These are phyloP conservation scores for Fusarium torreyae DNA, from an alignment of 2,329 filamentous ascomycete species.

Conservation along the genomic window DNA sequence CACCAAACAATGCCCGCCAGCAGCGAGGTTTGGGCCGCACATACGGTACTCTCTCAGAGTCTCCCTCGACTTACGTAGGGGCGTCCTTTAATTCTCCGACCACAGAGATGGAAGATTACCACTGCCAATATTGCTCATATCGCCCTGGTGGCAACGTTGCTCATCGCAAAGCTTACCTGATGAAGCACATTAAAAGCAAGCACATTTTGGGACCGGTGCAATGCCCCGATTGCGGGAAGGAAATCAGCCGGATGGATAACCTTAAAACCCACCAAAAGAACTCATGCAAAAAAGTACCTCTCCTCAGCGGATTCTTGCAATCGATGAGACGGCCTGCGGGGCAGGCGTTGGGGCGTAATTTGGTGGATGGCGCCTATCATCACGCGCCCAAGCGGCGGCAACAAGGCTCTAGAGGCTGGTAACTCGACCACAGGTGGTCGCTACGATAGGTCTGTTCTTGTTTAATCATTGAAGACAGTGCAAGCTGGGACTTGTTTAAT, in stretches of 20 bases:
- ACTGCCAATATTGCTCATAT: conserved; percentile 2
- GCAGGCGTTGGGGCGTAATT: background rate
- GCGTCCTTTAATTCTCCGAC: no score
- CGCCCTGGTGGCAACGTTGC: background rate
- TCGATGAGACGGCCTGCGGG: background rate
- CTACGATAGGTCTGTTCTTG: background rate
- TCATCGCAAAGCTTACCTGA: background rate
- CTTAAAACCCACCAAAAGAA: conserved; percentile 3
- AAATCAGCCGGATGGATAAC: conserved; percentile 8
- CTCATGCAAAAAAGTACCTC: background rate
- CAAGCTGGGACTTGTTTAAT: background rate
- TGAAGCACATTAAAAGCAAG: conserved; percentile 1
- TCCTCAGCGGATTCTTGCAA: background rate
- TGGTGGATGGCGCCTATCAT: background rate
- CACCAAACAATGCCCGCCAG: no score
- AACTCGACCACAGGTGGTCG: background rate
- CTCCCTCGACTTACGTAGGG: no score
- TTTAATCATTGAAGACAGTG: background rate
- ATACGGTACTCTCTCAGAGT: no score
- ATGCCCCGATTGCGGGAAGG: background rate
- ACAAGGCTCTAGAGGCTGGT: background rate
- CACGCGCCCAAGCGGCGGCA: background rate
- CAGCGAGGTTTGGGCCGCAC: no score
- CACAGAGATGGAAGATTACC: background rate
- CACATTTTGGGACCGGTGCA: background rate